A percentile compares a stretch with the other conserved stretches of the same genome.
These are phyloP conservation scores for Trichoderma koningiopsis DNA, from an alignment of 2,329 filamentous ascomycete species.

Conservation along the genomic window DNA sequence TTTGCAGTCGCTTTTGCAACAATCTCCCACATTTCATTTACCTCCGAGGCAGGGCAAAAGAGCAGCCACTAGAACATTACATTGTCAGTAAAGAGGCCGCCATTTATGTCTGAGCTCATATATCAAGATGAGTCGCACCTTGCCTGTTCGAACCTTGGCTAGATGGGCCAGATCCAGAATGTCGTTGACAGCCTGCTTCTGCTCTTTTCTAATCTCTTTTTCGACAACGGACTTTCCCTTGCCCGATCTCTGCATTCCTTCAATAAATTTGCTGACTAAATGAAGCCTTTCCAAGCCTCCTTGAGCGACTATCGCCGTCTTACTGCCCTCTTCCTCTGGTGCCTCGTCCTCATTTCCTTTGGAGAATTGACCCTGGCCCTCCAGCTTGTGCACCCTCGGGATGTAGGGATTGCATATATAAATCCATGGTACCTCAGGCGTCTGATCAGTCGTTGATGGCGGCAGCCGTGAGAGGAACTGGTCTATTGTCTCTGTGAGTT, in stretches of 20 bases:
- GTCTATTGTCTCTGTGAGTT: constrained; percentile 63
- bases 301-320: constrained; percentile 52
- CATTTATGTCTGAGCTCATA: not conserved
- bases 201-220: constrained; percentile 53
- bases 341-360: constrained; percentile 54
- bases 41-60: constrained; percentile 57
- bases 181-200: constrained; percentile 51
- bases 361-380: constrained; percentile 41
- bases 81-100: not conserved
- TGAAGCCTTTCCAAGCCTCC: constrained; percentile 55
- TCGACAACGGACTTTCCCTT: constrained; percentile 43
- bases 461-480: constrained; percentile 70
- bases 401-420: constrained; percentile 68
- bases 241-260: constrained; percentile 45
- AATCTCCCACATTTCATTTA: constrained; percentile 66
- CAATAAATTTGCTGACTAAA: constrained; percentile 51
- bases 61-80: constrained; percentile 69
- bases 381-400: constrained; percentile 39
- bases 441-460: constrained; percentile 60
- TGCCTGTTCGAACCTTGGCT: constrained; percentile 63
- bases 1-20: constrained; percentile 68
- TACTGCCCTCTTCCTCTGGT: constrained; percentile 48
- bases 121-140: constrained; percentile 47
- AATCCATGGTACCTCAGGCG: constrained; percentile 64
- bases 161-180: constrained; percentile 64